Conservation (phyloP, 148 eudicot species). For the Chenopodium formosanum region DNA sequence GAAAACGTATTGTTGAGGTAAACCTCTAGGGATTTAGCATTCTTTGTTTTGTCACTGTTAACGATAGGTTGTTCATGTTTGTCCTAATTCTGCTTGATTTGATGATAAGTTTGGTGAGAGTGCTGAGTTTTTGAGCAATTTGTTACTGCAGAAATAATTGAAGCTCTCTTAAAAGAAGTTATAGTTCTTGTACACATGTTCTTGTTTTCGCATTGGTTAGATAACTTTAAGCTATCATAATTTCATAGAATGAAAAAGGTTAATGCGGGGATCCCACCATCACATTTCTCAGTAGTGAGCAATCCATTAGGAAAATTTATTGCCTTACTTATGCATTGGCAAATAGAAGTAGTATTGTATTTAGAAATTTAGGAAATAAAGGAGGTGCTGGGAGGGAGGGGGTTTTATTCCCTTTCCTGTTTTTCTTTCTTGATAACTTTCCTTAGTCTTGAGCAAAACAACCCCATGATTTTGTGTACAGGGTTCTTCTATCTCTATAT, state of each 20-base stretch:
- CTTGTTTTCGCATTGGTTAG: not conserved
- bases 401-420: not conserved
- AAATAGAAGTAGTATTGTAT: not conserved
- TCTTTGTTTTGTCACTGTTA: slow-evolving; percentile 6
- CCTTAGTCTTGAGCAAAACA: not conserved
- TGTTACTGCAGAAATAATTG: not conserved
- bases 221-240: not conserved
- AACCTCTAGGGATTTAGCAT: not conserved
- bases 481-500: not conserved
- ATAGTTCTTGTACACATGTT: not conserved
- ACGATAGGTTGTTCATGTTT: not conserved
- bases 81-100: not conserved
- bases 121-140: not conserved
- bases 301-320: not conserved
- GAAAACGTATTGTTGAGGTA: slow-evolving; percentile 94
- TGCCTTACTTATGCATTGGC: not conserved
- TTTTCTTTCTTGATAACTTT: not conserved
- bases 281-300: not conserved
- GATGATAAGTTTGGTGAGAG: not conserved
- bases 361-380: not conserved
- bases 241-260: not conserved
- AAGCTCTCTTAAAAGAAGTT: not conserved
- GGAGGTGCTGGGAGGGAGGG: not conserved
- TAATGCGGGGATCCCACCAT: not conserved
- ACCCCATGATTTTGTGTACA: not conserved